These are phyloP conservation scores for Hymenotorrendiella dingleyae DNA, from an alignment of 2,329 filamentous ascomycete species.

Conservation along the genomic window DNA sequence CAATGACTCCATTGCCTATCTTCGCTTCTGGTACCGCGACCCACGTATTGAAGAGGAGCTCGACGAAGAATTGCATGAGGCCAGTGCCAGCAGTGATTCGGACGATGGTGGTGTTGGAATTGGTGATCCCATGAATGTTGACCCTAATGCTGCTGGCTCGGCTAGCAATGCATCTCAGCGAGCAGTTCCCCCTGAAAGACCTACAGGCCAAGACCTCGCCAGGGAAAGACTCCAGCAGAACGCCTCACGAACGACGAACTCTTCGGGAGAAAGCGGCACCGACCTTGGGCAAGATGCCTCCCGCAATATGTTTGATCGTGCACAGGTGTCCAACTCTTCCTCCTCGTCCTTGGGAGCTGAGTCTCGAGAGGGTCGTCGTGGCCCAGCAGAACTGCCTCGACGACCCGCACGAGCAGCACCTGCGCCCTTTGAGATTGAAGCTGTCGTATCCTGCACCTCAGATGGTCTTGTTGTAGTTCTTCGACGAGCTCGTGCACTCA, in stretches of 20 bases:
- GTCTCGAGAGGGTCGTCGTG: slow-evolving; percentile 3
- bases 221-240: slow-evolving; percentile 4
- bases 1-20: slow-evolving; percentile 85
- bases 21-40: slow-evolving; percentile 79
- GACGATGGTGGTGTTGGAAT: slow-evolving; percentile 41
- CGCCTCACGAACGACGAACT: slow-evolving; percentile 31
- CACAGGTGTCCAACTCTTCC: slow-evolving; percentile 21
- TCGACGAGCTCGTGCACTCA: slow-evolving; percentile 64
- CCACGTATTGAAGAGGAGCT: slow-evolving; percentile 55
- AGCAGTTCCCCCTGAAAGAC: not conserved
- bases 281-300: slow-evolving; percentile 33
- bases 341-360: slow-evolving; percentile 26
- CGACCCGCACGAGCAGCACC: slow-evolving; percentile 21
- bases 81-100: slow-evolving; percentile 35
- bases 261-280: slow-evolving; percentile 42
- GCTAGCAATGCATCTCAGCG: slow-evolving; percentile 4
- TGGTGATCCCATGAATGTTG: slow-evolving; percentile 34
- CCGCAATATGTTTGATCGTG: slow-evolving; percentile 38
- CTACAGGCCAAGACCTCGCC: not conserved
- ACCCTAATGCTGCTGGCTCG: slow-evolving; percentile 14
- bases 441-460: slow-evolving; percentile 86
- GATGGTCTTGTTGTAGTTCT: slow-evolving; percentile 81
- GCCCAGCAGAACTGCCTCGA: slow-evolving; percentile 3
- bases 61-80: slow-evolving; percentile 37
- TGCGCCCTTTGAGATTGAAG: slow-evolving; percentile 66